phyloP scores from a whole-genome alignment of 305 asterid genomes.

The Rubia balearica region DNA sequence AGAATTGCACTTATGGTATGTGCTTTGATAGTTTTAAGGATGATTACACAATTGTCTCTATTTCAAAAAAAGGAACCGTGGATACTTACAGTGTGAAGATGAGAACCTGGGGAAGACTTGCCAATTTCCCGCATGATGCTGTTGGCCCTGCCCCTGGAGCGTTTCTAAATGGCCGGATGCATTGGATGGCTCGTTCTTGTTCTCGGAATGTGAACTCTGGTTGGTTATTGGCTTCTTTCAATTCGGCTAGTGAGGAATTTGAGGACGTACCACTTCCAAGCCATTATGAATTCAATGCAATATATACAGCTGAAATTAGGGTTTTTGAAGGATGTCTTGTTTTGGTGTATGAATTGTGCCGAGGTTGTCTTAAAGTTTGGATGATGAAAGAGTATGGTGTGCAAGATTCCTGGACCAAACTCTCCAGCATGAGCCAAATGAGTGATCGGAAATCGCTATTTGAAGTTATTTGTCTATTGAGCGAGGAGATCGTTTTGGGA shows the following conservation, averaged over 20 bases:
- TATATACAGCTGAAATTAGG: neutral
- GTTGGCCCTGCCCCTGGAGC: neutral
- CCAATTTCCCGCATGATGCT: neutral
- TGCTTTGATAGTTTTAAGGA: neutral
- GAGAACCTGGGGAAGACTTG: slow-evolving; percentile 3
- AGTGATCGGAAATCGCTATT: neutral
- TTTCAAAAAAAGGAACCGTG: slow-evolving; percentile 13
- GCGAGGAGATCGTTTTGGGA: slow-evolving; percentile 19
- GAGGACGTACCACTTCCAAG: slow-evolving; percentile 32
- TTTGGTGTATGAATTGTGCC: neutral
- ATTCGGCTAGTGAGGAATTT: slow-evolving; percentile 28
- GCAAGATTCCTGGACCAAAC: slow-evolving; percentile 35
- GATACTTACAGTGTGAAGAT: neutral
- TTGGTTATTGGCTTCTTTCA: slow-evolving; percentile 32
- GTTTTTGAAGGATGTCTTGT: neutral
- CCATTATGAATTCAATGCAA: slow-evolving; percentile 9
- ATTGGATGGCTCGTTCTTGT: neutral
- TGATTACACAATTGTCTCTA: neutral
- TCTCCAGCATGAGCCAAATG: neutral
- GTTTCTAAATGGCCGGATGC: neutral
- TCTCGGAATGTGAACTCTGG: slow-evolving; percentile 12
- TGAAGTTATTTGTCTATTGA: slow-evolving; percentile 24
- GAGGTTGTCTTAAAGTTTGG: slow-evolving; percentile 29
- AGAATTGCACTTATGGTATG: slow-evolving; percentile 7
- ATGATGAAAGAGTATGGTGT: slow-evolving; percentile 44